Conservation (phyloP, 768 basidiomycete species). For the Kwoniella sp. region DNA sequence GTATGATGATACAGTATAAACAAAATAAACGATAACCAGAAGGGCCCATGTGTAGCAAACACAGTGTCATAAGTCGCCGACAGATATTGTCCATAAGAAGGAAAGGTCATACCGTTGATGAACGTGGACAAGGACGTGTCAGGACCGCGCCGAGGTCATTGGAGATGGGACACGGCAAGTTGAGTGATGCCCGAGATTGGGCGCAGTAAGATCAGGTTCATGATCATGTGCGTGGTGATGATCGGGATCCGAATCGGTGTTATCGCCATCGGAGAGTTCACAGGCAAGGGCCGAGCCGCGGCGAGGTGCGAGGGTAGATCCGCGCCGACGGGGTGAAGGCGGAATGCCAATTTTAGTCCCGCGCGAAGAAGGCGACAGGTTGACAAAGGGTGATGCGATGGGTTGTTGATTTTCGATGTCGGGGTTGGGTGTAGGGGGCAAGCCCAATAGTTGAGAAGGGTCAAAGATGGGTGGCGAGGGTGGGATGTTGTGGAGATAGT, state of each 20-base stretch:
- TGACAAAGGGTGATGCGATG: slow-evolving; percentile 43
- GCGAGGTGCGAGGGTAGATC: slow-evolving; percentile 14
- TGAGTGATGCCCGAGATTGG: not conserved
- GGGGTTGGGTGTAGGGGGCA: slow-evolving; percentile 10
- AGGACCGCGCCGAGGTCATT: slow-evolving; percentile 4
- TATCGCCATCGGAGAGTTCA: not conserved
- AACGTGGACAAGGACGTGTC: not conserved
- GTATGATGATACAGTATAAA: slow-evolving; percentile 2
- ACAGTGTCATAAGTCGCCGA: not conserved
- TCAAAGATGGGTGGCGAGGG: slow-evolving; percentile 42
- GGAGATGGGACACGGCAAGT: slow-evolving; percentile 15
- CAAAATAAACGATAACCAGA: not conserved
- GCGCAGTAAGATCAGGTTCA: not conserved
- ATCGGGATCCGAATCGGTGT: not conserved
- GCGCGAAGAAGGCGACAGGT: slow-evolving; percentile 26
- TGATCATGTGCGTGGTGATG: slow-evolving; percentile 1
- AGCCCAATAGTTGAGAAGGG: slow-evolving; percentile 32
- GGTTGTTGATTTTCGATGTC: slow-evolving; percentile 26
- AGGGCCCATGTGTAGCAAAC: not conserved
- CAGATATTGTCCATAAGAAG: slow-evolving; percentile 4
- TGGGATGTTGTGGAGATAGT: slow-evolving; percentile 34
- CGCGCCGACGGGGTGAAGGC: slow-evolving; percentile 23
- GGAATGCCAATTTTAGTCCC: slow-evolving; percentile 5
- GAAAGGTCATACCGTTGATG: too few species aligned
- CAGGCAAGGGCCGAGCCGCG: slow-evolving; percentile 21